Conservation (phyloP, 176 grass and related monocot genomes). For the Triticum urartu region DNA sequence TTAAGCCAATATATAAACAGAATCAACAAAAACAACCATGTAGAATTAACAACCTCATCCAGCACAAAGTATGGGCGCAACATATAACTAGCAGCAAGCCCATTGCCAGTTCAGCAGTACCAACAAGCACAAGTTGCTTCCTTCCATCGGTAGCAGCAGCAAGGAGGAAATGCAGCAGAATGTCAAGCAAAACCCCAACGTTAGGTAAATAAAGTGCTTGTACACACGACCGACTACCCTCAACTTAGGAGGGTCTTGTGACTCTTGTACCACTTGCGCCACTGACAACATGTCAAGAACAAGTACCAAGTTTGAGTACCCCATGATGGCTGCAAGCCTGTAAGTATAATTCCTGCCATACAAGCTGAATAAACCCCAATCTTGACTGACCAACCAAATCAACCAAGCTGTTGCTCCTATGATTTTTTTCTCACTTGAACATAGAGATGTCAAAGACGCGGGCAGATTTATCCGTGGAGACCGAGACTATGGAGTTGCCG, state of each 20-base stretch:
- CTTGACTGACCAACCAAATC: background rate
- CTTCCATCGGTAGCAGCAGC: background rate
- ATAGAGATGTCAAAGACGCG: conserved; percentile 51
- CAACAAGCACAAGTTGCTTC: background rate
- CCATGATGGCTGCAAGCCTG: background rate
- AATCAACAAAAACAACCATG: too few species aligned
- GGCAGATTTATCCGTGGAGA: conserved; percentile 56
- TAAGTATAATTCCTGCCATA: background rate
- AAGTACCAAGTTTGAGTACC: background rate
- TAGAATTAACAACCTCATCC: too few species aligned
- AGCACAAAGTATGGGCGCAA: too few species aligned
- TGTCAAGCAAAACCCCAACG: too few species aligned
- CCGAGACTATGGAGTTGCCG: conserved; percentile 51
- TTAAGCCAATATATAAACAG: too few species aligned
- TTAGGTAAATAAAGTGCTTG: background rate
- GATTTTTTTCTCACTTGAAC: conserved; percentile 19
- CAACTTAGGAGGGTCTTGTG: background rate
- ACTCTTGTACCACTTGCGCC: background rate
- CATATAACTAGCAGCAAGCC: too few species aligned
- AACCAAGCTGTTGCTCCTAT: background rate
- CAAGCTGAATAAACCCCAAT: background rate
- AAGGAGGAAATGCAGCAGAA: background rate
- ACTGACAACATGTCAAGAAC: background rate
- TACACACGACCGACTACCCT: background rate
- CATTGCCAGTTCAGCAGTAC: too few species aligned